phyloP scores from a whole-genome alignment of 495 filamentous ascomycete genomes.

The Annulohypoxylon bovei region DNA sequence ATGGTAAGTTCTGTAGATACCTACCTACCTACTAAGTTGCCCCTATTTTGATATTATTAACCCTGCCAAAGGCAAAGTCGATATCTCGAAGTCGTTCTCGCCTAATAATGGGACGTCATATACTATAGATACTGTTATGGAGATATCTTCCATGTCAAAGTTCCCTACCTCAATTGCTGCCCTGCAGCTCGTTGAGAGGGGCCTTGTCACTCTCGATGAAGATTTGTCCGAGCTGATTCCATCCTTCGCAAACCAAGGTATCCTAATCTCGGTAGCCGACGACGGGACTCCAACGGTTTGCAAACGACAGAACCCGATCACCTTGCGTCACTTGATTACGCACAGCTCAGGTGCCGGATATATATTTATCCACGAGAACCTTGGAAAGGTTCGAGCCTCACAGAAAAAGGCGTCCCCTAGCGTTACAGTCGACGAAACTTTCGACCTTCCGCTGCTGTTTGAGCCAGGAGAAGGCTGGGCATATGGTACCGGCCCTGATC shows the following conservation, averaged over 20 bases:
- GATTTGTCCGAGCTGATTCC: constrained; percentile 47
- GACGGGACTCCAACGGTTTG: constrained; percentile 37
- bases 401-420: not conserved
- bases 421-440: constrained; percentile 38
- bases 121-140: constrained; percentile 40
- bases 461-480: constrained; percentile 52
- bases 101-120: constrained; percentile 21
- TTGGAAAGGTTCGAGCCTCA: constrained; percentile 29
- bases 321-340: constrained; percentile 49
- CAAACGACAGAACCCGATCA: constrained; percentile 42
- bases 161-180: constrained; percentile 47
- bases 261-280: constrained; percentile 44
- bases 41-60: not conserved
- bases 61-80: constrained; percentile 14
- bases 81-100: constrained; percentile 27
- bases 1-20: constrained; percentile 17
- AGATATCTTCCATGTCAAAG: constrained; percentile 50
- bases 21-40: not conserved
- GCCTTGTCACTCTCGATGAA: constrained; percentile 47
- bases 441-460: constrained; percentile 47
- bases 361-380: constrained; percentile 37
- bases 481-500: constrained; percentile 50
- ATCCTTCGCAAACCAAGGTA: constrained; percentile 41
- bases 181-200: constrained; percentile 52
- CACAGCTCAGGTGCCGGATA: constrained; percentile 50